Percentiles rank a stretch among this genome's conserved stretches.
phyloP scores from a whole-genome alignment of 306 rosid genomes.

The Alnus rubra region DNA sequence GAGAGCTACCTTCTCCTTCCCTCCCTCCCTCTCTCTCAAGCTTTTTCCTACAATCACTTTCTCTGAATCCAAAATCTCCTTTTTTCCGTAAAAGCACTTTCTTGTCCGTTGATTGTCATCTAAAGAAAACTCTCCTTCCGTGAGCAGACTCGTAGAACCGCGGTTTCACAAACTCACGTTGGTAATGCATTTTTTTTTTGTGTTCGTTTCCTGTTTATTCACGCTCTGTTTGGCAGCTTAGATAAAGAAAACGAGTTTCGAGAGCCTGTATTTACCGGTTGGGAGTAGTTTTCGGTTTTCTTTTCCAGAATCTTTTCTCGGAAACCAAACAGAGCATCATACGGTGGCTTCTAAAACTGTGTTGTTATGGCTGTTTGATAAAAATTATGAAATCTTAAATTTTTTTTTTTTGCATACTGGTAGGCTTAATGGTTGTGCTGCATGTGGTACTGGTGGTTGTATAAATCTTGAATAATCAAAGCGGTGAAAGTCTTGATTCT shows the following conservation, averaged over 20 bases:
- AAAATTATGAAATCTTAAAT: not conserved
- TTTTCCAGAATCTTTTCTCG: constrained; percentile 18
- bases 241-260: constrained; percentile 12
- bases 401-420: not conserved
- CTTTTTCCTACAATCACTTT: not conserved
- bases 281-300: not conserved
- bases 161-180: constrained; percentile 4
- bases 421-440: not conserved
- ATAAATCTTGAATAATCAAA: not conserved
- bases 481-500: too few relatives aligned
- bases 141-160: not conserved
- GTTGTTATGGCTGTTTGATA: not conserved
- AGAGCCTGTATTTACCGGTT: not conserved
- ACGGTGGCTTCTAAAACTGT: not conserved
- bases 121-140: constrained; percentile 7
- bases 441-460: not conserved
- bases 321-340: constrained; percentile 19
- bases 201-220: not conserved
- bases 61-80: not conserved
- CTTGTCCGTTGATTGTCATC: constrained; percentile 45
- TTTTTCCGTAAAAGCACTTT: too few relatives aligned
- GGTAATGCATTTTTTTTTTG: constrained; percentile 16
- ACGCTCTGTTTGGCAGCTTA: constrained; percentile 25
- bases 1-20: not conserved
- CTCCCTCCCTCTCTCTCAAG: not conserved